Base-by-base conservation (phyloP, 805 yeast genomes). In the Pichia ethanolica region DNA sequence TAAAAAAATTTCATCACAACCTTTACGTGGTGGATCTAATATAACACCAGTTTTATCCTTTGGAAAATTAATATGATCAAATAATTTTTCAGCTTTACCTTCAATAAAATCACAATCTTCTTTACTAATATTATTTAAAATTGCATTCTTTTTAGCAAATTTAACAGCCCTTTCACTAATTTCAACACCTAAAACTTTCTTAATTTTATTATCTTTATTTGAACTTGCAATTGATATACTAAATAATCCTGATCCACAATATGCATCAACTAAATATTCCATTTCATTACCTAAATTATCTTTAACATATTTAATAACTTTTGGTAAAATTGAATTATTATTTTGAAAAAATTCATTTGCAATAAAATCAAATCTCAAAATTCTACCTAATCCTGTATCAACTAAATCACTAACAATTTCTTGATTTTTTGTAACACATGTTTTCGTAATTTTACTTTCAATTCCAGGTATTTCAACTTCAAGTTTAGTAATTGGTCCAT, bases 331-430 rank as follows among this genome's bases (percentile, higher is more conserved):
- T 25, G 95, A 83, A 66, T 89, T 90, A 69, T 91, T 91, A 69
- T 91, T 91, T 69, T 91, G 99, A 74, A 93, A 93, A 63, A 93
- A 93, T 65, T 90, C 96, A 49, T 96, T 96, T 0, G 97, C 97
- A 34, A 89, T 82, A 66, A 88, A 93, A 60, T 86, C 83, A 67
- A 93, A 93, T 45, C 81, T 77, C 65, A 75, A 80, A 11, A 34
- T 39, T 28, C 44, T 45, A 32, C 55, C 55, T 30, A 51, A 39
- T 27, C 56, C 56, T 2, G 91, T 95, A 51, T 79, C 76, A 41
- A 86, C 77, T 57, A 77, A 78, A 62, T 90, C 97, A 8, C 80
- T 79, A 47, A 91, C 93, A 46, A 87, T 80, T 52, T 83, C 86
- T 63, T 90, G 81, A 34, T 86, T 68, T 50, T 86, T 77, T 0